phyloP scores from a whole-genome alignment of 2,329 filamentous ascomycete species.

The Cladosporium sp. region DNA sequence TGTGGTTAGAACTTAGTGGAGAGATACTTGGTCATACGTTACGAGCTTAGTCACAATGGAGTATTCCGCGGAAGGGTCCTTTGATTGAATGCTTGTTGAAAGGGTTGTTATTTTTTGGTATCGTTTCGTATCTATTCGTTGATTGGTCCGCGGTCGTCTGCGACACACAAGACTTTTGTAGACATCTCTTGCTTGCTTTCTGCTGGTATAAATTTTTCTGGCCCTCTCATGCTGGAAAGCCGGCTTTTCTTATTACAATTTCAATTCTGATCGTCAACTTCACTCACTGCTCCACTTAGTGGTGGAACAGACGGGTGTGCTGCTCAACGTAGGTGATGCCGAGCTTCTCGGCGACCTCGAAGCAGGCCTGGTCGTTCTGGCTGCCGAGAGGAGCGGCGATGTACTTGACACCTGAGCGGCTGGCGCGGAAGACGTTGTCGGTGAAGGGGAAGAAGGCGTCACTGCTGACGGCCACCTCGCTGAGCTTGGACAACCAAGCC shows the following conservation, averaged over 20 bases:
- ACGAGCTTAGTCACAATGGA: neutral
- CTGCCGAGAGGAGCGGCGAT: slow-evolving; percentile 90
- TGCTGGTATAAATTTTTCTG: neutral
- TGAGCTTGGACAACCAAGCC: slow-evolving; percentile 81
- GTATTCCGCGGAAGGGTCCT: neutral
- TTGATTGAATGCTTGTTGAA: neutral
- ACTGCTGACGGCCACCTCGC: slow-evolving; percentile 81
- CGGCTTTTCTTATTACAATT: neutral
- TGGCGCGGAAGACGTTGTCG: slow-evolving; percentile 93
- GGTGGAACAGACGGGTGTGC: slow-evolving; percentile 90
- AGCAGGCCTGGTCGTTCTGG: slow-evolving; percentile 79
- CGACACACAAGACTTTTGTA: neutral
- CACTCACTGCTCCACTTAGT: slow-evolving; percentile 55
- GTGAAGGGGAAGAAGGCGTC: slow-evolving; percentile 99
- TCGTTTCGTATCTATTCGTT: neutral
- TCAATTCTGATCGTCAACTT: neutral
- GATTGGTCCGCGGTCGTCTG: neutral
- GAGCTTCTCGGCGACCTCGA: slow-evolving; percentile 87
- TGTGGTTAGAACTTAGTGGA: neutral
- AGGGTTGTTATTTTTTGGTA: neutral
- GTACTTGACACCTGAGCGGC: slow-evolving; percentile 89
- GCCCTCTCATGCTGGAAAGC: neutral
- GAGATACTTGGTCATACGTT: neutral
- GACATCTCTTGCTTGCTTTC: neutral
- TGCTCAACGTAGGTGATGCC: slow-evolving; percentile 96